Base-by-base conservation (phyloP, 2,329 filamentous ascomycete species). In the Sphaerulina vaccinii region DNA sequence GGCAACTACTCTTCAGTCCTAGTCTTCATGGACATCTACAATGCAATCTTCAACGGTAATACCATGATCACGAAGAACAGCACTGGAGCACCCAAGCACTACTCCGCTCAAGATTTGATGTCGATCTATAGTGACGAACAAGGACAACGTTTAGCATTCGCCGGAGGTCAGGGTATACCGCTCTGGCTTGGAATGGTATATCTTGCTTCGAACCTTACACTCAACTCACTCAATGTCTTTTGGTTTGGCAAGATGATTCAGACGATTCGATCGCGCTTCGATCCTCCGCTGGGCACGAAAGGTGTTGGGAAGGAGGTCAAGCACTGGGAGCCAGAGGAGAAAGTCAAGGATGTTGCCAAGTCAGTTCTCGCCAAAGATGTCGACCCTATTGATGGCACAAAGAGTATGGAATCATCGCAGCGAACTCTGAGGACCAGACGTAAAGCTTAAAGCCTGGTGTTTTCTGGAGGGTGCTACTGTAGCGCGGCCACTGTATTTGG, bases 211-310 rank as follows among this genome's bases (percentile, higher is more conserved):
- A 93, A 93, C 68, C 48, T 88, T 16, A 80, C 81, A 0, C 78
- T 95, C 21, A 92, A 90, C 65, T 77, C 79, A 10, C 74, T 95
- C 46, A 95, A 95, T 71, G 84, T 88, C 64, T 88, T 85, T 71
- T 95, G 89, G 89, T 93, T 92, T 68, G 77, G 83, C 65, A 90
- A 89, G 79, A 95, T 95, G 89, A 84, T 95, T 56, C 78, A 82
- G 54, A 87, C 88, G 7, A 82, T 93, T 10, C 78, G 84, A 54
- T 90, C 88, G 74, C 79, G 88, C 21, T 93, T 93, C 65, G 79
- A 82, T 54, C 75, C 76, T 70, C 85, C 75, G 5, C 35, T 54
- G 8, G 75, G 75, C 35, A 78, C 75, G 10, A 70, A 69, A 57
- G 64, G 65, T 16, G 47, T 61, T 3, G 64, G 58, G 5, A 51